Base-by-base conservation (phyloP, 768 basidiomycete genomes). In the Boletus insuetus region DNA sequence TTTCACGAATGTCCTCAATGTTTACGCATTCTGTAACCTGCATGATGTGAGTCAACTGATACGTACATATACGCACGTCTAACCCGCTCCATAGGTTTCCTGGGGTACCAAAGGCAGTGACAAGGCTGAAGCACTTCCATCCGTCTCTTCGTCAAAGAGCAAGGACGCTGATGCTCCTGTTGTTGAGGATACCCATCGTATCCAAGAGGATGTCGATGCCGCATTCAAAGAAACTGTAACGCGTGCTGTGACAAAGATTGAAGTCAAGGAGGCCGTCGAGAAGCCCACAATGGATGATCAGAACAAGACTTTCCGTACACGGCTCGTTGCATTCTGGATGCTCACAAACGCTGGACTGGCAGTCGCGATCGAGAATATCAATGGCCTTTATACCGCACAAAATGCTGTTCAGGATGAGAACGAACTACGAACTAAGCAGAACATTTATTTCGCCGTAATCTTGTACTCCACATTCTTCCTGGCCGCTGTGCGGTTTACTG, bases 21-120 rank as follows among this genome's bases (percentile, higher is more conserved):
- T 95, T 37, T 98, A 98, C 69, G 94, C 95, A 1, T 98, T 98
- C 79, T 97, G 94, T 74, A 97, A 97, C 74, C 75, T 97, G 72
- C 93, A 93, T 69, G 94, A 94, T 71, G 90, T 90, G 58, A 44
- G 79, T 70, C 3, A 46, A 52, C 24, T 22, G 42, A 42, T 44
- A 46, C 17, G 43, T 38, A n/a, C 31, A 29, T 37, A 1, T 16
- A 14, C 6, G 12, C 24, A 38, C n/a, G 6, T 38, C 35, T 44
- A 46, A 49, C 29, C 58, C 20, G 40, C 35, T 51, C 50, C 58
- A 38, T 56, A 88, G 83, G 88, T 92, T 19, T 91, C 88, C 14
- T 95, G 94, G 94, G 94, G 94, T 73, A 96, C 94, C 11, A 94
- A 95, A 74, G 94, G 92, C 46, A 89, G 86, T 52, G 96, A 98